phyloP scores from a whole-genome alignment of 1,284 basidiomycete genomes.

The Volvariella surrecta region DNA sequence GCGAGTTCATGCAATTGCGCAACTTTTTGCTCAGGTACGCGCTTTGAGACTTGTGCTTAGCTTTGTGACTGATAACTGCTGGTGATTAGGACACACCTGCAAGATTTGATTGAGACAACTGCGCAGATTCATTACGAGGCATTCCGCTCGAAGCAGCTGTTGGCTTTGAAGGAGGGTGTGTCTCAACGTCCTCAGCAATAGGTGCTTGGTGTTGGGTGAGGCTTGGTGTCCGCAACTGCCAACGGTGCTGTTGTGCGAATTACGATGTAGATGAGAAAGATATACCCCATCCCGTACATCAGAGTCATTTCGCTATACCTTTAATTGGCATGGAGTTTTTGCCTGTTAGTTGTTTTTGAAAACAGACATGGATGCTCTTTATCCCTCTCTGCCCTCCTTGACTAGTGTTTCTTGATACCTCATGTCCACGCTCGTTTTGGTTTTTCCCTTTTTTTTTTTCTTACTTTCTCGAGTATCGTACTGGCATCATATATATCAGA shows the following conservation, averaged over 20 bases:
- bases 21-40: conserved; percentile 89
- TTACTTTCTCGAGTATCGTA: conserved; percentile 4
- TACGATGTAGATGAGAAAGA: too few relatives aligned
- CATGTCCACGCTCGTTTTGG: conserved; percentile 8
- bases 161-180: conserved; percentile 85
- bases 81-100: conserved; percentile 77
- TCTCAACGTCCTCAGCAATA: conserved; percentile 39
- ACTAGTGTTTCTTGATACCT: conserved; percentile 9
- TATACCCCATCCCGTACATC: too few relatives aligned
- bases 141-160: conserved; percentile 95
- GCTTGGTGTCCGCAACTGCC: too few relatives aligned
- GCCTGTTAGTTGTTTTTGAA: neutral
- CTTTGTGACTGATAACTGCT: conserved; percentile 1
- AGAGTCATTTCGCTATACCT: too few relatives aligned
- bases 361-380: neutral
- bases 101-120: conserved; percentile 98
- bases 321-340: too few relatives aligned
- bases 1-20: conserved; percentile 95
- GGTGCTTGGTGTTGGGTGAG: conserved; percentile 2
- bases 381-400: conserved; percentile 10
- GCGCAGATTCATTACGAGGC: conserved; percentile 99
- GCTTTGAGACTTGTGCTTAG: conserved; percentile 2
- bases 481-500: neutral
- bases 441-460: conserved; percentile 3
- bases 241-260: too few relatives aligned